Evolutionary conservation across 1,284 basidiomycete species (phyloP).

Genomic region (Melampsora larici-populina): DNA sequence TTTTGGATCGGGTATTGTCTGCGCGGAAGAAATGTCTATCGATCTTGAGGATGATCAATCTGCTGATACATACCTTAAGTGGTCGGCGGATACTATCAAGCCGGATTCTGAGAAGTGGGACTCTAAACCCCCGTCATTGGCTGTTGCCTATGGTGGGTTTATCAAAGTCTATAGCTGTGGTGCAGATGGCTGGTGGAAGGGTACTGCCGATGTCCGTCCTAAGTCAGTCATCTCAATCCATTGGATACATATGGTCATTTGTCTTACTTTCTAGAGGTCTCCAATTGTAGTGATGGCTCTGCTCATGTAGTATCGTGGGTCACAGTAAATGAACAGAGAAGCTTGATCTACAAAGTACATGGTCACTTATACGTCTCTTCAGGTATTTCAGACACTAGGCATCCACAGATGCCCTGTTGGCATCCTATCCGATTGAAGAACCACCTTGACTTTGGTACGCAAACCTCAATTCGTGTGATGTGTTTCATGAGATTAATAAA

Average conservation of each 20-base stretch:
- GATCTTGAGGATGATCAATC: conserved; percentile 6
- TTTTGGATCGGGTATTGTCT: conserved; percentile 31
- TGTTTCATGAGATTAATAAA: too few relatives aligned
- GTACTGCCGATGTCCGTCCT: background rate
- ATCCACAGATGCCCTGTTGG: too few relatives aligned
- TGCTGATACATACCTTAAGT: conserved; percentile 1
- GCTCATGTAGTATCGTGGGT: conserved; percentile 38
- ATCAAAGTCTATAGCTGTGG: conserved; percentile 17
- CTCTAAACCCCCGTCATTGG: conserved; percentile 1
- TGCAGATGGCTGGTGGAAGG: conserved; percentile 32
- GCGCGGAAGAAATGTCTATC: background rate
- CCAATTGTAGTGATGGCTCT: conserved; percentile 9
- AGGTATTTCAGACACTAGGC: too few relatives aligned
- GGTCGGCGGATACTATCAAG: conserved; percentile 10
- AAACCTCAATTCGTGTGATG: too few relatives aligned
- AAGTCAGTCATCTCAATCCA: conserved; percentile 10
- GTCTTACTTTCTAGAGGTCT: background rate
- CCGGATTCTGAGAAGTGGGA: background rate
- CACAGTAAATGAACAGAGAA: background rate
- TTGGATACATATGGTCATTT: background rate
- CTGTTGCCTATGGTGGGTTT: conserved; percentile 8
- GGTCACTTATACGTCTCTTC: too few relatives aligned
- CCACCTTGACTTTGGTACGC: too few relatives aligned
- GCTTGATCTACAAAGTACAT: too few relatives aligned
- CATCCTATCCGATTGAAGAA: too few relatives aligned